Conservation (phyloP, 768 basidiomycete species). For the Naganishia antarctica region DNA sequence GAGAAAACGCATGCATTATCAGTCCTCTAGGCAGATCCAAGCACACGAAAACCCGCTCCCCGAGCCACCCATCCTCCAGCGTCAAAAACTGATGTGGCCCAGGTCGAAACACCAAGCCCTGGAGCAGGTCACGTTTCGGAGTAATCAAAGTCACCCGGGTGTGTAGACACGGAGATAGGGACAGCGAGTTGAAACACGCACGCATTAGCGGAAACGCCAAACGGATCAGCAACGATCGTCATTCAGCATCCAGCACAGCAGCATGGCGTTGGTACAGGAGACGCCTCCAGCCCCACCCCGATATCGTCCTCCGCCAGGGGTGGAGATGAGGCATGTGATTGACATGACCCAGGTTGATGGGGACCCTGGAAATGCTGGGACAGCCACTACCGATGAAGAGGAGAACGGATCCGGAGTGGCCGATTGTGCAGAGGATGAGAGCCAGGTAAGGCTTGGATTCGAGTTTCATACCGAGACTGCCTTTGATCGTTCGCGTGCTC, state of each 20-base stretch:
- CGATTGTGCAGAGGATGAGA: not conserved
- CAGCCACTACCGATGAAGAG: not conserved
- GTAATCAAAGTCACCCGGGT: not conserved
- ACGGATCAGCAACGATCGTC: not conserved
- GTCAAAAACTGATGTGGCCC: not conserved
- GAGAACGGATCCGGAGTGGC: not conserved
- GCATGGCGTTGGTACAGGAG: too few species aligned
- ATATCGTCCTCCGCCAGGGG: not conserved
- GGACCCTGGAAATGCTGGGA: not conserved
- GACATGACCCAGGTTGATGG: slow-evolving; percentile 20
- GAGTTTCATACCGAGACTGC: not conserved
- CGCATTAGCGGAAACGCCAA: too few species aligned
- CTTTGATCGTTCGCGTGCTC: not conserved
- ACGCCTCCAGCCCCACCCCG: too few species aligned
- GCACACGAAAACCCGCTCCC: too few species aligned
- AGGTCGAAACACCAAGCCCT: too few species aligned
- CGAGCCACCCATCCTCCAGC: too few species aligned
- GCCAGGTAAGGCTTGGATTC: not conserved
- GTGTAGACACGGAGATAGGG: not conserved
- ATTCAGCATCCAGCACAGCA: too few species aligned
- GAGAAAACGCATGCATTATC: too few species aligned
- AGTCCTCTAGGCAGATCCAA: too few species aligned
- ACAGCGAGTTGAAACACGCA: not conserved
- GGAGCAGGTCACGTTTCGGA: not conserved
- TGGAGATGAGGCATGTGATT: slow-evolving; percentile 21